Conservation (phyloP, 2,329 filamentous ascomycete genomes). For the Ambrosiella cleistominuta region DNA sequence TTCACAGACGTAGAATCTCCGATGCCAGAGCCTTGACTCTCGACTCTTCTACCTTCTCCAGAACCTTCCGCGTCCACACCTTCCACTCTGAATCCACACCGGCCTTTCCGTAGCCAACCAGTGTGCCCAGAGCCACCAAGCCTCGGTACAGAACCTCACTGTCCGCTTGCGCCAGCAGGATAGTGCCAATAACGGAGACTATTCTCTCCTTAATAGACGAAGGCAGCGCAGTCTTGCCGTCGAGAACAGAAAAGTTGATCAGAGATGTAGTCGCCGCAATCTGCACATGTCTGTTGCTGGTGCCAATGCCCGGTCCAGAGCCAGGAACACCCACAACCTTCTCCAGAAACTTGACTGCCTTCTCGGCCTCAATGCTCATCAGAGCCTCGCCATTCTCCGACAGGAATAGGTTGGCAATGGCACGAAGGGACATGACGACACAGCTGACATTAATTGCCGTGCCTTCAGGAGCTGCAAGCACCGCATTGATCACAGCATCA, state of each 20-base stretch:
- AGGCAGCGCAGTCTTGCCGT: conserved; percentile 19
- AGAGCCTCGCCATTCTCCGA: conserved; percentile 53
- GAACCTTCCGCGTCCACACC: conserved; percentile 25
- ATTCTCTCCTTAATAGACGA: conserved; percentile 33
- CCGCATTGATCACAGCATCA: conserved; percentile 26
- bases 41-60: conserved; percentile 27
- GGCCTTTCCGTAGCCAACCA: conserved; percentile 29
- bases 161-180: conserved; percentile 52
- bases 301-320: conserved; percentile 29
- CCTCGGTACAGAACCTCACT: conserved; percentile 69
- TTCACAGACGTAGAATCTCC: conserved; percentile 24
- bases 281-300: conserved; percentile 57
- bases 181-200: conserved; percentile 41
- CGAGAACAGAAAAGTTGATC: conserved; percentile 67
- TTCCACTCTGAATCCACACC: conserved; percentile 13
- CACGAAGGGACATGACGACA: conserved; percentile 69
- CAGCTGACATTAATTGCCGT: conserved; percentile 55
- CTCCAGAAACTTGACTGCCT: conserved; percentile 45
- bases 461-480: conserved; percentile 27
- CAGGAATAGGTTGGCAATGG: conserved; percentile 69
- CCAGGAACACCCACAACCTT: conserved; percentile 34
- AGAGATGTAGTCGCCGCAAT: conserved; percentile 68
- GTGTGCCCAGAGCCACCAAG: conserved; percentile 67
- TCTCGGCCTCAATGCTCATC: conserved; percentile 39
- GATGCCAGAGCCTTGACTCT: conserved; percentile 29